These are phyloP conservation scores for Diaporthe nobilis DNA, from an alignment of 2,329 filamentous ascomycete species.

Conservation along the genomic window DNA sequence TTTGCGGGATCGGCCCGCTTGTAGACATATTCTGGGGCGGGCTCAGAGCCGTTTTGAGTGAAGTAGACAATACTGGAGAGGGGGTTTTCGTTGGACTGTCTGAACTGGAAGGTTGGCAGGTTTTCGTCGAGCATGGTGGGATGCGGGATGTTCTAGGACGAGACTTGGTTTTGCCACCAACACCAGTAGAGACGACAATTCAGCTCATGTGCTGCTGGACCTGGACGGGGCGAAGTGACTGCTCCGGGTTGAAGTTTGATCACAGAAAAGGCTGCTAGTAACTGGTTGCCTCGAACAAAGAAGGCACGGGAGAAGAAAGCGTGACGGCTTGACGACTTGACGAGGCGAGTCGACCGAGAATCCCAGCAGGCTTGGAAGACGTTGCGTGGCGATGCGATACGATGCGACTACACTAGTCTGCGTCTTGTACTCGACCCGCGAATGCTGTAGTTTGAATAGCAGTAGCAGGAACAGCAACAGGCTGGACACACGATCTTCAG, in stretches of 20 bases:
- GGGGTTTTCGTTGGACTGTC: constrained; percentile 65
- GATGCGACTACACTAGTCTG: not conserved
- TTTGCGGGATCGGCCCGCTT: constrained; percentile 79
- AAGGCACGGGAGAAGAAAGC: not conserved
- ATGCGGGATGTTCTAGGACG: not conserved
- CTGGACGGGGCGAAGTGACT: not conserved
- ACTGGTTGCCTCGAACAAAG: constrained; percentile 14
- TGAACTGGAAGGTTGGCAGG: constrained; percentile 80
- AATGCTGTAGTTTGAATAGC: not conserved
- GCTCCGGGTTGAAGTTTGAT: not conserved
- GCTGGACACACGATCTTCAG: not conserved
- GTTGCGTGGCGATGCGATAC: not conserved
- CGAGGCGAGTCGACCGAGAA: constrained; percentile 1
- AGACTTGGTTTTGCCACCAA: constrained; percentile 20
- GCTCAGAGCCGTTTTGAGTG: constrained; percentile 83
- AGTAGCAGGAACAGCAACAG: not conserved
- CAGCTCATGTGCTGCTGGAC: constrained; percentile 17
- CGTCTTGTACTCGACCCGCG: constrained; percentile 6
- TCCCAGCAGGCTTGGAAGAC: not conserved
- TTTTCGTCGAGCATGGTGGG: constrained; percentile 89
- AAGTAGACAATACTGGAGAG: constrained; percentile 71
- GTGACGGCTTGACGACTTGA: not conserved
- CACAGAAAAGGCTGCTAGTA: not conserved
- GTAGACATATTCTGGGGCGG: constrained; percentile 83
- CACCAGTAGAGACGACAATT: constrained; percentile 5